A percentile compares a stretch with the other conserved stretches of the same genome.
phyloP scores from a whole-genome alignment of 2,329 filamentous ascomycete species.

The Aureobasidium sp. region DNA sequence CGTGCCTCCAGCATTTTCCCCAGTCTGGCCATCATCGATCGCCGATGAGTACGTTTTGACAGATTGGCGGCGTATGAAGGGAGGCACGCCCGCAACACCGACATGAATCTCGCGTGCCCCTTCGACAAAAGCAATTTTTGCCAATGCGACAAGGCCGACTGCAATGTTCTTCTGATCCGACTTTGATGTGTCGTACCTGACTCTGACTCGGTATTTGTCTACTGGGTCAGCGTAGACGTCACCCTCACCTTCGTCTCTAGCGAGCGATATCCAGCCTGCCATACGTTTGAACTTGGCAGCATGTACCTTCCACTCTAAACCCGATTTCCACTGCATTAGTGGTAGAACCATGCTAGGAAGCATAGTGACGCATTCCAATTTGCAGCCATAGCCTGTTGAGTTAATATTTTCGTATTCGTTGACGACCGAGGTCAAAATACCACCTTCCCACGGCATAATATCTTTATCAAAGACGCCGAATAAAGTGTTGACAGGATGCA shows the following conservation, averaged over 20 bases:
- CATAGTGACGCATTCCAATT: constrained; percentile 73
- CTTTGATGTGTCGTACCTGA: constrained; percentile 64
- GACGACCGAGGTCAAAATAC: constrained; percentile 72
- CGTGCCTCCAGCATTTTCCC: constrained; percentile 32
- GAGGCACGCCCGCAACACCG: constrained; percentile 53
- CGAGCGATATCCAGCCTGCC: constrained; percentile 65
- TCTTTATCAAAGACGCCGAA: constrained; percentile 63
- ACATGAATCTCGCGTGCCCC: constrained; percentile 76
- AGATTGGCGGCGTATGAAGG: constrained; percentile 50
- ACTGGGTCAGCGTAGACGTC: constrained; percentile 64
- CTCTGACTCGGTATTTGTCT: constrained; percentile 46
- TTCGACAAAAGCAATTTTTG: constrained; percentile 69
- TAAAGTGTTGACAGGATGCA: constrained; percentile 62
- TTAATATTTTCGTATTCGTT: constrained; percentile 68
- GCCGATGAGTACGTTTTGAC: constrained; percentile 18
- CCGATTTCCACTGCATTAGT: constrained; percentile 59
- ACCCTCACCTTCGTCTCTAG: constrained; percentile 69
- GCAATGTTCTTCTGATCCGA: constrained; percentile 68
- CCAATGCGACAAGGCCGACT: constrained; percentile 63
- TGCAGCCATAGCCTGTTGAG: constrained; percentile 70
- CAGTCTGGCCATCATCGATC: constrained; percentile 17
- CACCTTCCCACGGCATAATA: constrained; percentile 57
- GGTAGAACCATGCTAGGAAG: constrained; percentile 58
- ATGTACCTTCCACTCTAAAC: constrained; percentile 65
- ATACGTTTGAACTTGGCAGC: constrained; percentile 62